Evolutionary conservation across 176 grass and related monocot species (phyloP).

Genomic region (Urochloa ruziziensis): DNA sequence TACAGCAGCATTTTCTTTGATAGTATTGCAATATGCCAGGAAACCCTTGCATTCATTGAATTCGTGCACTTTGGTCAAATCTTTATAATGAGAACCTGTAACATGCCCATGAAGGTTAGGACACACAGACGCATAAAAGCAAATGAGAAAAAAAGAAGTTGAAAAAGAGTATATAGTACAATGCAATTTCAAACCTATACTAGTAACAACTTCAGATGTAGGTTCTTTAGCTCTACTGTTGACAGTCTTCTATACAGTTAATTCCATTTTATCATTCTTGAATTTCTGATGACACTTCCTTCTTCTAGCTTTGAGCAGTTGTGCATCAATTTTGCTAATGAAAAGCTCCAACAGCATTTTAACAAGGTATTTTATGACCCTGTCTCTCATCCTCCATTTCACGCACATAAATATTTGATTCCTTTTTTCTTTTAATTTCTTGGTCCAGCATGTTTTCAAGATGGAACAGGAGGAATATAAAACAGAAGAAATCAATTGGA

Average conservation of each 20-base stretch:
- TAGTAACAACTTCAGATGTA: neutral
- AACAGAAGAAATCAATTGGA: slow-evolving; percentile 91
- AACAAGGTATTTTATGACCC: slow-evolving; percentile 62
- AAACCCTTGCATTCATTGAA: neutral
- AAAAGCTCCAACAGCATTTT: slow-evolving; percentile 96
- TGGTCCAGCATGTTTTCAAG: slow-evolving; percentile 88
- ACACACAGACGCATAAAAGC: neutral
- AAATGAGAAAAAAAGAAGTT: neutral
- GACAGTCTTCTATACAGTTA: neutral
- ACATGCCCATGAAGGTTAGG: neutral
- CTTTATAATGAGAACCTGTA: neutral
- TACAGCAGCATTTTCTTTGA: neutral
- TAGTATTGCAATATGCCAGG: neutral
- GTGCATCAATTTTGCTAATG: slow-evolving; percentile 97
- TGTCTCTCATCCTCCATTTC: neutral
- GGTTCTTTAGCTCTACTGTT: slow-evolving; percentile 11
- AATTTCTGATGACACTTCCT: slow-evolving; percentile 32
- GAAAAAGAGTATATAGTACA: neutral
- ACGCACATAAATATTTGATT: slow-evolving; percentile 8
- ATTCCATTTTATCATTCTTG: neutral
- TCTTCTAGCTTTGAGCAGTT: slow-evolving; percentile 84
- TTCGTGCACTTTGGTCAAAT: neutral
- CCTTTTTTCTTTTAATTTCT: slow-evolving; percentile 13
- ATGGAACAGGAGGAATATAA: slow-evolving; percentile 94
- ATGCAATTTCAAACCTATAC: neutral